Base-by-base conservation (phyloP, 805 yeast species). In the Dipodascus geniculatus region DNA sequence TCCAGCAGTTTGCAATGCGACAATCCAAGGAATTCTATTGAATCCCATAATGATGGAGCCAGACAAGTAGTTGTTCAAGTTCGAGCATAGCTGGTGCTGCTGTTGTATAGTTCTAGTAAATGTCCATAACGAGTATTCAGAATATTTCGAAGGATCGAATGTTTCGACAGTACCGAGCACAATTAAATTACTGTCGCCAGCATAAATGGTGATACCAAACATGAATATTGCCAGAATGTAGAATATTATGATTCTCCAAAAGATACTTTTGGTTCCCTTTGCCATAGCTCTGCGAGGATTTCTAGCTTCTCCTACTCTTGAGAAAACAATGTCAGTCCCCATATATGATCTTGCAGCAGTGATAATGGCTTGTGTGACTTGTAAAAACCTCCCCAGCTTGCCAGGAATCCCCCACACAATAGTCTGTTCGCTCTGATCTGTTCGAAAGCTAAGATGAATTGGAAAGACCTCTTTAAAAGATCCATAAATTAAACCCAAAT, bases 221-320 rank as follows among this genome's bases (percentile, higher is more conserved):
- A 83, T 71, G 62, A 87, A 82, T 20, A 83, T 75, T 2, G 87
- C 78, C 19, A 86, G 64, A 49, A 85, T 66, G 65, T 86, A 87
- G 58, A 85, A 77, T 0, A 83, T 64, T 3, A 83, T 61, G 38
- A 87, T 78, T 61, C 90, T 72, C 75, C 85, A 83, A 63, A 85
- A 85, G 1, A 85, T 87, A 60, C 84, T 74, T 59, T 75, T 81
- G 1, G 90, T 85, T 1, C 93, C 91, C 9, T 82, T 75, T 0
- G 95, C 95, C 17, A 87, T 72, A 0, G 91, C 81, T 56, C 75
- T 79, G 58, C 93, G 72, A 3, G 96, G 95, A 58, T 85, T 82
- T 56, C 82, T 73, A n/a, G 90, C 85, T 65, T 87, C 96, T 65
- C 90, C 86, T 3, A 91, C 88, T 1, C 93, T 91, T 53, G 86